Percentiles rank a stretch among this genome's conserved stretches.
Evolutionary conservation across 805 yeast genomes (phyloP).

Genomic region (Candida takata): DNA sequence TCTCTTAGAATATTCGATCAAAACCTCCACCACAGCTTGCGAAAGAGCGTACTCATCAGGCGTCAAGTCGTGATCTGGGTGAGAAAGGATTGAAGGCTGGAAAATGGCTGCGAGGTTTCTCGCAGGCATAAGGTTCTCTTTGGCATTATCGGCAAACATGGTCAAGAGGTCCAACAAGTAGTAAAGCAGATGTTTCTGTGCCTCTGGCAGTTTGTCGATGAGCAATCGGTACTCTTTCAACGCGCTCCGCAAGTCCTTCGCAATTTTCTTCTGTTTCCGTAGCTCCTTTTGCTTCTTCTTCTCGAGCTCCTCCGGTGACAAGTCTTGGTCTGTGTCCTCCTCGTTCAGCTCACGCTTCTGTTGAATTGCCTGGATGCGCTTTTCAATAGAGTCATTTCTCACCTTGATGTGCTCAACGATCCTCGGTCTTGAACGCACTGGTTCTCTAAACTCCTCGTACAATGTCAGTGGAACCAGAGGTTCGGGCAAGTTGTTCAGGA

Average conservation of each 20-base stretch:
- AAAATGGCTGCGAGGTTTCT: constrained; percentile 91
- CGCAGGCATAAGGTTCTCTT: constrained; percentile 83
- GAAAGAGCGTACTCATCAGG: constrained; percentile 89
- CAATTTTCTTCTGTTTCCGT: constrained; percentile 44
- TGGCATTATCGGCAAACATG: constrained; percentile 73
- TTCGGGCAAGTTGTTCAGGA: constrained; percentile 81
- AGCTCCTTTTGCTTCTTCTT: constrained; percentile 27
- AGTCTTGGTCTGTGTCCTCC: constrained; percentile 10
- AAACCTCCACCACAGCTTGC: constrained; percentile 78
- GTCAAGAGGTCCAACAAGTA: constrained; percentile 83
- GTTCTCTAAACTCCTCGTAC: constrained; percentile 75
- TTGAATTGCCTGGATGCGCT: constrained; percentile 28
- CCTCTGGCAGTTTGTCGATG: constrained; percentile 64
- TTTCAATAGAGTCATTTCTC: constrained; percentile 38
- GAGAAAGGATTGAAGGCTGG: constrained; percentile 93
- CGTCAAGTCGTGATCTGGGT: constrained; percentile 85
- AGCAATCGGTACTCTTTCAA: constrained; percentile 63
- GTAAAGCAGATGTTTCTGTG: constrained; percentile 74
- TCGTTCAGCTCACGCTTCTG: constrained; percentile 10
- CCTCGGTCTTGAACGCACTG: constrained; percentile 56
- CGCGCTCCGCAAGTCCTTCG: constrained; percentile 60
- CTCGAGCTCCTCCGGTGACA: constrained; percentile 22
- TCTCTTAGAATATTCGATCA: constrained; percentile 79
- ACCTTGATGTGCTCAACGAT: constrained; percentile 59
- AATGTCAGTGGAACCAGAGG: constrained; percentile 77